Base-by-base conservation (phyloP, 805 yeast species). In the Scheffersomyces spartinae region DNA sequence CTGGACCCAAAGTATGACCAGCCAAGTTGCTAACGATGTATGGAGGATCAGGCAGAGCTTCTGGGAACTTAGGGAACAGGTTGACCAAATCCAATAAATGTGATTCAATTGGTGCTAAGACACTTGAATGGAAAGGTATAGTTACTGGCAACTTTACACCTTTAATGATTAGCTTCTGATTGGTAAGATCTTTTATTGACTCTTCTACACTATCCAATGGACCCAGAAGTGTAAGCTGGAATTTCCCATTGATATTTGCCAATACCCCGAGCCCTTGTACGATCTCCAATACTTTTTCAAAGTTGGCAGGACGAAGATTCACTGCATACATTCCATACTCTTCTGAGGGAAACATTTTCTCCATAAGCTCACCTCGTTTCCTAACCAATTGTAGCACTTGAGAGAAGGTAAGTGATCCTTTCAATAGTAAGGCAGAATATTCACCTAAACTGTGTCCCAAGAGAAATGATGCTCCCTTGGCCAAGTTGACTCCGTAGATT, bases 391-490 rank as follows among this genome's bases (percentile, higher is more conserved):
- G n/a, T n/a, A n/a, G n/a, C n/a, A n/a, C n/a, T n/a, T n/a, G n/a
- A n/a, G n/a, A n/a, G n/a, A n/a, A n/a, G n/a, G n/a, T n/a, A n/a
- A n/a, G n/a, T n/a, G n/a, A n/a, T n/a, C n/a, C n/a, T n/a, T n/a
- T 28, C 12, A 54, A 34, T 5, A 39, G 28, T 13, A 45, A 36
- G 2, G 57, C 52, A 5, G 57, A 39, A 30, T 51, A 55, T 31
- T 55, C 59, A 4, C 61, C 61, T 18, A 55, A 35, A 2, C 60
- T 52, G 30, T 55, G 61, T 17, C 61, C 61, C 29, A 50, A 21
- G 7, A 51, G 13, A 28, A n/a, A n/a, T n/a, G n/a, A n/a, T n/a
- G n/a, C n/a, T n/a, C n/a, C n/a, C n/a, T n/a, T n/a, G n/a, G n/a
- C n/a, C n/a, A n/a, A n/a, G n/a, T n/a, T n/a, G n/a, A n/a, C n/a